Evolutionary conservation across 768 basidiomycete species (phyloP).

Genomic region (Lentinus tigrinus): DNA sequence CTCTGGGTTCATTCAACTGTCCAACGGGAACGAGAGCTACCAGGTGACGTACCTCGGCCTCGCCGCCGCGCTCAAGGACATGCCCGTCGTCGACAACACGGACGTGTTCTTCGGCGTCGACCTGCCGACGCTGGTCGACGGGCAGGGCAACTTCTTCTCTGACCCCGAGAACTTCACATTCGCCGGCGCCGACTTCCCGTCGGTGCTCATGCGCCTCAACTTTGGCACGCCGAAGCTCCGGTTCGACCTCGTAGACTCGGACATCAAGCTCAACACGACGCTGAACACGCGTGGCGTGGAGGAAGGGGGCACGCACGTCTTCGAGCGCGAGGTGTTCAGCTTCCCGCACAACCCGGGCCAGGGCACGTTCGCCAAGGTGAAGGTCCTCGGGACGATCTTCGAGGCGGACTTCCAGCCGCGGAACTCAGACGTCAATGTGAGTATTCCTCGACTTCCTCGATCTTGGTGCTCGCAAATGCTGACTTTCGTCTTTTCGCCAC

Average conservation of each 20-base stretch:
- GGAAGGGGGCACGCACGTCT: slow-evolving; percentile 15
- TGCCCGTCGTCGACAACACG: slow-evolving; percentile 52
- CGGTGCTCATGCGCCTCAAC: slow-evolving; percentile 36
- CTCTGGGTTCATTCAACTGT: slow-evolving; percentile 53
- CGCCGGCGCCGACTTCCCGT: slow-evolving; percentile 39
- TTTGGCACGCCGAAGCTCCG: slow-evolving; percentile 51
- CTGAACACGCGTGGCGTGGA: slow-evolving; percentile 29
- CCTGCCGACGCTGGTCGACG: slow-evolving; percentile 43
- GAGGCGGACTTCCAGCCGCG: slow-evolving; percentile 48
- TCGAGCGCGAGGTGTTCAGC: slow-evolving; percentile 30
- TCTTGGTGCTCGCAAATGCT: neutral
- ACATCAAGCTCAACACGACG: slow-evolving; percentile 41
- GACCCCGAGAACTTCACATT: slow-evolving; percentile 48
- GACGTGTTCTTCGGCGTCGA: slow-evolving; percentile 44
- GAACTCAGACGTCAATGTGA: slow-evolving; percentile 36
- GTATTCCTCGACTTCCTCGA: neutral
- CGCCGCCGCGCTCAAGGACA: slow-evolving; percentile 42
- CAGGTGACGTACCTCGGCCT: slow-evolving; percentile 50
- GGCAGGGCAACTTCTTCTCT: slow-evolving; percentile 39
- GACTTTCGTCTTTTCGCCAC: neutral
- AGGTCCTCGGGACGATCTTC: slow-evolving; percentile 45
- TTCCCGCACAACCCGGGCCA: slow-evolving; percentile 35
- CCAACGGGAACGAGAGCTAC: slow-evolving; percentile 34
- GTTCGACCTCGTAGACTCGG: slow-evolving; percentile 46
- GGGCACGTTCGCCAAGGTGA: slow-evolving; percentile 38